These are phyloP conservation scores for Theobroma grandiflorum DNA, from an alignment of 441 rosid species.

Conservation along the genomic window DNA sequence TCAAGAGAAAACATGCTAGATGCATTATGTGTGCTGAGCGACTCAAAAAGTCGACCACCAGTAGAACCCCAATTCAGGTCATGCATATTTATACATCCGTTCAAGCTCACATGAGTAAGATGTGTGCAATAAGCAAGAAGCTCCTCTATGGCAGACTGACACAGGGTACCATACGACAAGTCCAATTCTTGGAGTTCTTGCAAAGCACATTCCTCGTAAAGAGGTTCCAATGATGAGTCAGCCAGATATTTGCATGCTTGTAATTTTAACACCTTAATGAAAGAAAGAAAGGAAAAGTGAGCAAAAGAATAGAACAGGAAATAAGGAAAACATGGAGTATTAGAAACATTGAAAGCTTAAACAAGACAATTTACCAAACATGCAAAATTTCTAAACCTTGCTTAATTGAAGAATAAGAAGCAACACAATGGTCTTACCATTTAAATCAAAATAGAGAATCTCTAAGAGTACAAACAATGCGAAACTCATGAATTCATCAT, in stretches of 20 bases:
- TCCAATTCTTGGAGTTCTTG: conserved; percentile 86
- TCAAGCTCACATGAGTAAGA: conserved; percentile 93
- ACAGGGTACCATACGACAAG: conserved; percentile 91
- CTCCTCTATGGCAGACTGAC: conserved; percentile 92
- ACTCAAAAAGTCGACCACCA: conserved; percentile 50
- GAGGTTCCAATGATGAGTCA: conserved; percentile 89
- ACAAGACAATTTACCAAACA: background rate
- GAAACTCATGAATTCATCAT: background rate
- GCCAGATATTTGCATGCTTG: conserved; percentile 97
- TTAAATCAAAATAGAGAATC: background rate
- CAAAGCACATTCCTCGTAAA: conserved; percentile 85
- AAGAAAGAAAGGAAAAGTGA: background rate
- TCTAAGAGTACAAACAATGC: background rate
- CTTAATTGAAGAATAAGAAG: background rate
- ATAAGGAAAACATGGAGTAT: background rate
- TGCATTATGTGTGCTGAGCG: conserved; percentile 37
- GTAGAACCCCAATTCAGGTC: conserved; percentile 86
- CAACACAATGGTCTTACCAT: background rate
- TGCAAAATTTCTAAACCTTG: background rate
- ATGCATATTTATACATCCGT: conserved; percentile 93
- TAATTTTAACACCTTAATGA: conserved; percentile 78
- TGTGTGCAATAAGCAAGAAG: conserved; percentile 93
- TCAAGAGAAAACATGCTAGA: conserved; percentile 35
- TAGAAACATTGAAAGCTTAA: conserved; percentile 9
- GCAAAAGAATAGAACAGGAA: background rate